Base-by-base conservation (phyloP, 2,329 filamentous ascomycete genomes). In the Dichotomopilus funicola region DNA sequence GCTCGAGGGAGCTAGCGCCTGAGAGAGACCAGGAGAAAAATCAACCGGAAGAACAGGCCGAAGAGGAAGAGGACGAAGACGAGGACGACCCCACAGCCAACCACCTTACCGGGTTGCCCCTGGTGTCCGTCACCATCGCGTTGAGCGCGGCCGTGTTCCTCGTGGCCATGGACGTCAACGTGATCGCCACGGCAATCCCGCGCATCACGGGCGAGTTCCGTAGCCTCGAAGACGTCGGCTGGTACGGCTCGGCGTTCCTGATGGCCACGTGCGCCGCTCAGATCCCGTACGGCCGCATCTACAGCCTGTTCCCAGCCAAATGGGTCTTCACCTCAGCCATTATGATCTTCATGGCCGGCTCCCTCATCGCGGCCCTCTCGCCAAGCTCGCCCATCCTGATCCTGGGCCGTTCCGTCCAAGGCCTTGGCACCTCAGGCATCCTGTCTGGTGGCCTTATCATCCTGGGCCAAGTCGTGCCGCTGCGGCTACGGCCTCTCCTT, bases 201-300 rank as follows among this genome's bases (percentile, higher is more conserved):
- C 58, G 52, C 8, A 63, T 63, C 13, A 62, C 61, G 5, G 61
- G 62, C 45, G 60, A 63, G 41, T 63, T 63, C 47, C 37, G 50
- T 12, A 56, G 58, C 9, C 56, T 63, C 5, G 55, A 51, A 2
- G 59, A 63, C 6, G 60, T 63, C 8, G 59, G 55, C 8, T 63
- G 61, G 61, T 63, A 63, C 51, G 57, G 61, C 12, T 61, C 61
- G 1, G 61, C 61, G 11, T 63, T 63, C 51, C 62, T 63, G 52
- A 62, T 62, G 61, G 60, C 60, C 2, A 40, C 58, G n/a, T 58
- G 60, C 8, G 60, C 55, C 38, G 60, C 60, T 52, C 60, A 61
- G 50, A 56, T 53, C n/a, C 57, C 51, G 6, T 61, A 58, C 58
- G 60, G 60, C 47, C 60, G 60, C 45, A 49, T 55, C 1, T 61